Evolutionary conservation across 176 grass and related monocot species (phyloP).

Genomic region (Guadua angustifolia): DNA sequence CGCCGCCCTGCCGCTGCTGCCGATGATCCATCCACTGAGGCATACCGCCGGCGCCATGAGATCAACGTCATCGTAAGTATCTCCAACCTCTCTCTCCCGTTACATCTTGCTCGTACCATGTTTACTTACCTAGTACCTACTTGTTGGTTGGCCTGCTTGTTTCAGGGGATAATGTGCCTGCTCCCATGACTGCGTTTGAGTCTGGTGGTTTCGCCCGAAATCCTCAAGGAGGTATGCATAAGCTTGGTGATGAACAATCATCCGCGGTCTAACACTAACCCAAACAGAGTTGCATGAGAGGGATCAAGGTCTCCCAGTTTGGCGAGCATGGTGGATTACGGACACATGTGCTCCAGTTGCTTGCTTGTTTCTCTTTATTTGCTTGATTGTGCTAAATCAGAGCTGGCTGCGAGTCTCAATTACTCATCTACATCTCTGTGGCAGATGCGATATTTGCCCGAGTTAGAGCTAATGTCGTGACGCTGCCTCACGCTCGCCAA

Average conservation of each 20-base stretch:
- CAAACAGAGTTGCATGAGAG: constrained; percentile 34
- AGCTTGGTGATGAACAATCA: constrained; percentile 29
- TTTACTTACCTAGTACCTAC: constrained; percentile 16
- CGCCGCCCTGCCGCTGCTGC: neutral
- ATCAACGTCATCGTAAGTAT: constrained; percentile 78
- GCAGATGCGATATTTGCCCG: constrained; percentile 99
- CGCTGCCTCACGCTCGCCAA: constrained; percentile 57
- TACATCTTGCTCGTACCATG: constrained; percentile 4
- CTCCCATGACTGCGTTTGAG: constrained; percentile 83
- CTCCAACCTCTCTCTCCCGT: neutral
- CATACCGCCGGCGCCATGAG: constrained; percentile 80
- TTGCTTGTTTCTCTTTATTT: constrained; percentile 54
- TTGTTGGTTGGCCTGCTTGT: constrained; percentile 34
- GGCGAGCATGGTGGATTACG: constrained; percentile 8
- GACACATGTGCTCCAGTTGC: constrained; percentile 24
- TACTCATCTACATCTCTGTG: constrained; percentile 79
- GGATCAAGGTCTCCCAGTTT: constrained; percentile 15
- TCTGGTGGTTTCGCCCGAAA: constrained; percentile 73
- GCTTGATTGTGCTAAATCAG: constrained; percentile 57
- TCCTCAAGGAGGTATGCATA: constrained; percentile 91
- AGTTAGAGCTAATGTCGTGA: constrained; percentile 98
- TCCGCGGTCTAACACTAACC: constrained; percentile 47
- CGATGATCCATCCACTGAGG: constrained; percentile 61
- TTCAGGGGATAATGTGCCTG: constrained; percentile 81
- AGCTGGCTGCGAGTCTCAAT: constrained; percentile 50